Conservation (phyloP, 2,329 filamentous ascomycete genomes). For the Cordyceps fumosorosea region DNA sequence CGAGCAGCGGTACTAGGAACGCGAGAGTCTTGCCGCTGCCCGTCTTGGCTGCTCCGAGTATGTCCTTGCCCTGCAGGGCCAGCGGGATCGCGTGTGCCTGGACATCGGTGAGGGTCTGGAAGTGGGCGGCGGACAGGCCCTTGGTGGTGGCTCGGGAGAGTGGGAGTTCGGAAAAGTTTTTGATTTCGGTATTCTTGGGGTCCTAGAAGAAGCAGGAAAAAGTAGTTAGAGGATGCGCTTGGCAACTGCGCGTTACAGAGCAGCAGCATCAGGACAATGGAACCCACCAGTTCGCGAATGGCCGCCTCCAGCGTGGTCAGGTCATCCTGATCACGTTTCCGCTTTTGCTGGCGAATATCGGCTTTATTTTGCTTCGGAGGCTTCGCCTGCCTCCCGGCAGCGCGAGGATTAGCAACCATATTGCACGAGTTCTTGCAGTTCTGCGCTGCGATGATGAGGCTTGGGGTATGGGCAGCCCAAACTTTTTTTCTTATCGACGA, state of each 20-base stretch:
- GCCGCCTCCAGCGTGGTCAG: conserved; percentile 27
- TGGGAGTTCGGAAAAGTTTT: conserved; percentile 76
- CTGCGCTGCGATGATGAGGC: neutral
- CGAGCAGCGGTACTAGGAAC: conserved; percentile 84
- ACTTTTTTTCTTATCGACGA: conserved; percentile 2
- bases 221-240: neutral
- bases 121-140: conserved; percentile 81
- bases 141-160: conserved; percentile 72
- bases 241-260: too few relatives aligned
- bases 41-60: conserved; percentile 91
- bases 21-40: conserved; percentile 93
- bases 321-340: conserved; percentile 32
- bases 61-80: conserved; percentile 77
- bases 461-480: neutral
- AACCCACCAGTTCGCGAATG: conserved; percentile 28
- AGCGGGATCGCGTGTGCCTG: conserved; percentile 84
- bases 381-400: neutral
- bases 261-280: neutral
- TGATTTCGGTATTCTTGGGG: conserved; percentile 49
- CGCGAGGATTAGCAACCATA: conserved; percentile 12
- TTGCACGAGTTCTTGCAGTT: neutral
- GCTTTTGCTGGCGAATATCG: conserved; percentile 30
- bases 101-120: conserved; percentile 84
- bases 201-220: conserved; percentile 39
- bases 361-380: conserved; percentile 24